phyloP scores from a whole-genome alignment of 2,329 filamentous ascomycete species.

The Neofusicoccum parvum region DNA sequence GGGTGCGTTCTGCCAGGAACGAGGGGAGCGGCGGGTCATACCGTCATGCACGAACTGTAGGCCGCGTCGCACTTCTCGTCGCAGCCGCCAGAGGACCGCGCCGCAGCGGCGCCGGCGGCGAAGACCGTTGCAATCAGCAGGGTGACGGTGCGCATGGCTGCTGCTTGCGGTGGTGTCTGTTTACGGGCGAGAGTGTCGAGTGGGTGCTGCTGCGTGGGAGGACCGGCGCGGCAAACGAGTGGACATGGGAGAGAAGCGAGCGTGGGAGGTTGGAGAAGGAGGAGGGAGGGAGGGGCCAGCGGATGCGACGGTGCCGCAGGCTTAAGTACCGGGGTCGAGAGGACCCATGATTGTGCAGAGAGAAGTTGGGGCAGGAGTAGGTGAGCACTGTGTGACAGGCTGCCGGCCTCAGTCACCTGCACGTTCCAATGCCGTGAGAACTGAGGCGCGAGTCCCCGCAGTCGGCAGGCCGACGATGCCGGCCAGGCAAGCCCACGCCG shows the following conservation, averaged over 20 bases:
- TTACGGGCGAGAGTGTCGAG: neutral
- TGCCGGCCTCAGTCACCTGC: neutral
- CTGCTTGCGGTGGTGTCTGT: neutral
- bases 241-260: slow-evolving; percentile 16
- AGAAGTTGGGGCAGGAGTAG: slow-evolving; percentile 16
- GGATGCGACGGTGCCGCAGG: slow-evolving; percentile 15
- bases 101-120: slow-evolving; percentile 11
- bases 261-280: slow-evolving; percentile 11
- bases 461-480: neutral
- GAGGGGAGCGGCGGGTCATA: slow-evolving; percentile 9
- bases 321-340: slow-evolving; percentile 11
- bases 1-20: neutral
- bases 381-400: slow-evolving; percentile 5
- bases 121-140: slow-evolving; percentile 14
- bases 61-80: slow-evolving; percentile 19
- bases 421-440: neutral
- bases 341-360: slow-evolving; percentile 9
- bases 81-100: slow-evolving; percentile 17
- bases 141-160: slow-evolving; percentile 9
- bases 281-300: neutral
- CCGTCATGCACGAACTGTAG: slow-evolving; percentile 20
- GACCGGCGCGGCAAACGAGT: slow-evolving; percentile 11
- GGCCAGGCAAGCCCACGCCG: neutral
- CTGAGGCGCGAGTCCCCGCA: neutral
- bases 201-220: neutral